These are phyloP conservation scores for Agaricus sinodeliciosus DNA, from an alignment of 768 basidiomycete species.

Conservation along the genomic window DNA sequence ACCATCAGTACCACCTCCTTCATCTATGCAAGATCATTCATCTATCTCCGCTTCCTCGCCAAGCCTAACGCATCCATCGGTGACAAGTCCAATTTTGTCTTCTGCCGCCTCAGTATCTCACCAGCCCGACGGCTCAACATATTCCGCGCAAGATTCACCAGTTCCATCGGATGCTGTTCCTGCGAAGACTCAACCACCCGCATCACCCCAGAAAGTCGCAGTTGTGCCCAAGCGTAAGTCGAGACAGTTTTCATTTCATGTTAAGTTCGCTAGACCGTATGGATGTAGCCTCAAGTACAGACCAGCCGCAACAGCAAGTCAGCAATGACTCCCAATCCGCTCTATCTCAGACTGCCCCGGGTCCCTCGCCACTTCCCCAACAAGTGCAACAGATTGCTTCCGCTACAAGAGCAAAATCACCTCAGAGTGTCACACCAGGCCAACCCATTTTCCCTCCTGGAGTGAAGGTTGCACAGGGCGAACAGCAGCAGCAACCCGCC, in stretches of 20 bases:
- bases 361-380: constrained; percentile 36
- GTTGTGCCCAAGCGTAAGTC: constrained; percentile 41
- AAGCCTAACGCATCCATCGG: constrained; percentile 79
- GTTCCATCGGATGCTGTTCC: constrained; percentile 61
- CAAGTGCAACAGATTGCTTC: constrained; percentile 30
- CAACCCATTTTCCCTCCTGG: constrained; percentile 62
- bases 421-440: constrained; percentile 42
- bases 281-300: neutral
- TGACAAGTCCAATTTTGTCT: constrained; percentile 77
- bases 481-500: constrained; percentile 26
- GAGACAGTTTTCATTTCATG: constrained; percentile 15
- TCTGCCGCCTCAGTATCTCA: constrained; percentile 65
- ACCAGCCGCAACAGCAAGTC: constrained; percentile 1
- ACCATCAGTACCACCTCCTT: constrained; percentile 20
- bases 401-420: constrained; percentile 22
- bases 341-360: constrained; percentile 24
- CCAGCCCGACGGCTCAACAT: constrained; percentile 62
- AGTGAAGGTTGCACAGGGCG: constrained; percentile 47
- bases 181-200: constrained; percentile 42
- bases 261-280: constrained; percentile 24
- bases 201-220: constrained; percentile 48
- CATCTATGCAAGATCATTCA: constrained; percentile 31
- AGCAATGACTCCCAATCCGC: constrained; percentile 18
- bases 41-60: constrained; percentile 58
- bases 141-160: constrained; percentile 68